A percentile compares a stretch with the other conserved stretches of the same genome.
Evolutionary conservation across 768 basidiomycete genomes (phyloP).

Genomic region (Chalciporus chontae): DNA sequence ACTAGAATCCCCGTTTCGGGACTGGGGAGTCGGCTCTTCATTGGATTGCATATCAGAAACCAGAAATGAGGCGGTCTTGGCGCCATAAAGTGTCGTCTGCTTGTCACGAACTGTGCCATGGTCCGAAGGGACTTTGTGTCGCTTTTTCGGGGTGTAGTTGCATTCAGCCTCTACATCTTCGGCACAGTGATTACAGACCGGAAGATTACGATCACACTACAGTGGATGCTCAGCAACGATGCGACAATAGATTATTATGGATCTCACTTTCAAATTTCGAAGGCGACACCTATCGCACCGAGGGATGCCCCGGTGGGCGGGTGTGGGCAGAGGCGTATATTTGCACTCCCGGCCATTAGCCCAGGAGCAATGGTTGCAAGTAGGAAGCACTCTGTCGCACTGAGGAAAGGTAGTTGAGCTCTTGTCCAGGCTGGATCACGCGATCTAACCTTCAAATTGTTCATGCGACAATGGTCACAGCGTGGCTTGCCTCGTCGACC

Average conservation of each 20-base stretch:
- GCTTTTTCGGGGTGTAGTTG: constrained; percentile 72
- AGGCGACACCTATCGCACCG: constrained; percentile 68
- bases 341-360: constrained; percentile 60
- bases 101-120: constrained; percentile 36
- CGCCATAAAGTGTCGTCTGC: constrained; percentile 37
- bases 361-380: constrained; percentile 71
- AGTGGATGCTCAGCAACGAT: constrained; percentile 5
- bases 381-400: constrained; percentile 70
- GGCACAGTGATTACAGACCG: constrained; percentile 64
- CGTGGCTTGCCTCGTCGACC: constrained; percentile 72
- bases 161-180: constrained; percentile 53
- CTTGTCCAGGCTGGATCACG: background rate
- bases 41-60: constrained; percentile 38
- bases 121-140: constrained; percentile 51
- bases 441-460: constrained; percentile 63
- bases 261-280: constrained; percentile 60
- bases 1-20: constrained; percentile 21
- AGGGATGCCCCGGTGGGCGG: constrained; percentile 72
- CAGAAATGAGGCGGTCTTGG: constrained; percentile 48
- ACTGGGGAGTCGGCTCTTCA: constrained; percentile 25
- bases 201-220: constrained; percentile 71
- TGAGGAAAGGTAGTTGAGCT: constrained; percentile 25
- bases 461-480: constrained; percentile 68
- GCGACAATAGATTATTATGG: background rate
- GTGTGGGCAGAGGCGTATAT: constrained; percentile 72